Percentiles rank a stretch among this genome's conserved stretches.
Conservation (phyloP, 768 basidiomycete species). For the Neoboletus subvelutipes region DNA sequence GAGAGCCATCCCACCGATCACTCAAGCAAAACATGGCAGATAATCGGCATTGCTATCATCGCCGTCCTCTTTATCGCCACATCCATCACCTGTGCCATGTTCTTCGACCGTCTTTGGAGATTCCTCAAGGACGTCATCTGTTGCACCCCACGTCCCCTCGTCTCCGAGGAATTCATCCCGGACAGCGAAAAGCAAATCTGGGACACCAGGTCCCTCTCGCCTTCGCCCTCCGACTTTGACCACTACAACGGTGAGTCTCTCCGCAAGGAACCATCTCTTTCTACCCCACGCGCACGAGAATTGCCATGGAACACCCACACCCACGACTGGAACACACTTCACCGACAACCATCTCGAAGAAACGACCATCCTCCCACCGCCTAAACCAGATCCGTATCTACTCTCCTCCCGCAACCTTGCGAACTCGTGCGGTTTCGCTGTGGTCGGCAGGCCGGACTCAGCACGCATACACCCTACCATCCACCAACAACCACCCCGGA, state of each 20-base stretch:
- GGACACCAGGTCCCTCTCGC: slow-evolving; percentile 35
- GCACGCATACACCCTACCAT: slow-evolving; percentile 6
- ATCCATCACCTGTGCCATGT: slow-evolving; percentile 56
- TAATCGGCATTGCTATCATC: slow-evolving; percentile 66
- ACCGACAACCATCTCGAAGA: slow-evolving; percentile 22
- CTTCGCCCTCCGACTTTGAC: slow-evolving; percentile 3
- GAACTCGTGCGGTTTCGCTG: not conserved
- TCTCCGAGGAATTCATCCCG: slow-evolving; percentile 56
- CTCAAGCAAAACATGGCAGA: slow-evolving; percentile 59
- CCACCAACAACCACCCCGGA: not conserved
- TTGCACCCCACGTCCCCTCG: slow-evolving; percentile 34
- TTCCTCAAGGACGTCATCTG: slow-evolving; percentile 53
- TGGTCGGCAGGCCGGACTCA: slow-evolving; percentile 16
- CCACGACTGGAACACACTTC: slow-evolving; percentile 14
- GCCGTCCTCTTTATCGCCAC: slow-evolving; percentile 58
- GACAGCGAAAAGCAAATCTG: slow-evolving; percentile 65
- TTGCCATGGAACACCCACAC: slow-evolving; percentile 27
- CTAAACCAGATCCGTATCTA: not conserved
- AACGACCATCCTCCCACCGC: slow-evolving; percentile 9
- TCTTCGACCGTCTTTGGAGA: slow-evolving; percentile 71
- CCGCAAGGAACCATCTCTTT: not conserved
- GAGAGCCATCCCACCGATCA: slow-evolving; percentile 31
- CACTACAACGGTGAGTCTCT: slow-evolving; percentile 1
- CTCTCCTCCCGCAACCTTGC: not conserved
- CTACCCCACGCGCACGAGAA: slow-evolving; percentile 16